Evolutionary conservation across 257 asterid species (phyloP), one percentile per base, ranked within the genome.

Genomic region (Handroanthus guayacan): DNA sequence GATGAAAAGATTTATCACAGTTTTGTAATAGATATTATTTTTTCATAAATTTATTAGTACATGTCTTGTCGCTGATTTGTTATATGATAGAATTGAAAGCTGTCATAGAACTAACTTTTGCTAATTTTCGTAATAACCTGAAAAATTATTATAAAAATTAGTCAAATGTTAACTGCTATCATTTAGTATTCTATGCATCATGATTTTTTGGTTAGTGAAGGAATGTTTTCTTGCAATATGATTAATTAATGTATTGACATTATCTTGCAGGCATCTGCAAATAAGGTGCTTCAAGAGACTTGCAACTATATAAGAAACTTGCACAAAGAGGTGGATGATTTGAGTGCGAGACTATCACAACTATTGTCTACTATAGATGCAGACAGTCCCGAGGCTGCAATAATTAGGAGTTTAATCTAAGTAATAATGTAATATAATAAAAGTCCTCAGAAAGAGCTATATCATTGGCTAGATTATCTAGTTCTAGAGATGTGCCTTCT

Each of bases 381-480:
- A 7, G 91, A 94, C 13, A 92, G 97, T 82, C 96, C 96, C 0
- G 95, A 95, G 75, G 99, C 99, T 31, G 96, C 96, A 36, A 92
- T 95, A 4, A 86, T 95, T 75, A 90, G 99, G 87, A 92, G 90
- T 81, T 91, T 95, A 83, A 85, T 92, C 20, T 84, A 61, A 80
- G 3, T 63, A 25, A 50, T 69, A 36, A 45, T 81, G 20, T 57
- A 67, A 14, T 67, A 11, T 67, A 11, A 79, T 51, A 25, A 70
- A 17, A 8, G 13, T 9, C 6, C 25, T 16, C 10, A n/a, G 17
- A 51, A 47, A 47, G 60, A 34, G 62, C 36, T 55, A 5, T 13
- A 16, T 41, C 18, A 61, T 7, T 55, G 63, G 73, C 57, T 56
- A 56, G 47, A 76, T 62, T 10, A 54, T 62, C 44, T 51, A 36